phyloP scores from a whole-genome alignment of 805 yeast species.

The Saturnispora mendoncae region DNA sequence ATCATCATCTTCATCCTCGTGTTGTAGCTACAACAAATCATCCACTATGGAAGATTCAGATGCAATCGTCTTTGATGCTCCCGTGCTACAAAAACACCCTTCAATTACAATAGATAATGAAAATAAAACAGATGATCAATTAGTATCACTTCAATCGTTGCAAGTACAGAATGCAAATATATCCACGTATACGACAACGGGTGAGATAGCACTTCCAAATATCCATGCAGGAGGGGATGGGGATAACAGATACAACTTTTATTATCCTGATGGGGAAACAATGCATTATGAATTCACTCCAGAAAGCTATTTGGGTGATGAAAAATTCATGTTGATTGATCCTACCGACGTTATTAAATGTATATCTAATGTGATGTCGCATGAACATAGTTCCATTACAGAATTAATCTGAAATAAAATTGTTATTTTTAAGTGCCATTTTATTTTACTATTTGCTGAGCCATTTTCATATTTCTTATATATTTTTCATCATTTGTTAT shows the following conservation, averaged over 20 bases:
- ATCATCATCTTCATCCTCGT: too few relatives aligned
- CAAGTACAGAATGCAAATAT: constrained; percentile 1
- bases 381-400: constrained; percentile 6
- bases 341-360: constrained; percentile 11
- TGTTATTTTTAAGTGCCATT: not conserved
- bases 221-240: not conserved
- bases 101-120: not conserved
- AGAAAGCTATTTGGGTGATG: constrained; percentile 11
- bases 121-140: not conserved
- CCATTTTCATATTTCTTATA: too few relatives aligned
- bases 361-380: constrained; percentile 1
- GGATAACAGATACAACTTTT: constrained; percentile 10
- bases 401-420: not conserved
- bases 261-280: constrained; percentile 16
- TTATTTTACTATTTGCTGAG: too few relatives aligned
- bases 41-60: too few relatives aligned
- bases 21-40: too few relatives aligned
- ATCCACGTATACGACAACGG: not conserved
- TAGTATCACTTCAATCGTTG: constrained; percentile 3
- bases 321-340: constrained; percentile 20
- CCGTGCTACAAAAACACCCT: not conserved
- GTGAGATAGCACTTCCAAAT: too few relatives aligned
- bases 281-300: constrained; percentile 13
- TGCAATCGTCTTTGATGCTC: too few relatives aligned
- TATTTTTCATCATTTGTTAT: not conserved